These are phyloP conservation scores for Moesziomyces sp. DNA, from an alignment of 1,284 basidiomycete species.

Conservation along the genomic window DNA sequence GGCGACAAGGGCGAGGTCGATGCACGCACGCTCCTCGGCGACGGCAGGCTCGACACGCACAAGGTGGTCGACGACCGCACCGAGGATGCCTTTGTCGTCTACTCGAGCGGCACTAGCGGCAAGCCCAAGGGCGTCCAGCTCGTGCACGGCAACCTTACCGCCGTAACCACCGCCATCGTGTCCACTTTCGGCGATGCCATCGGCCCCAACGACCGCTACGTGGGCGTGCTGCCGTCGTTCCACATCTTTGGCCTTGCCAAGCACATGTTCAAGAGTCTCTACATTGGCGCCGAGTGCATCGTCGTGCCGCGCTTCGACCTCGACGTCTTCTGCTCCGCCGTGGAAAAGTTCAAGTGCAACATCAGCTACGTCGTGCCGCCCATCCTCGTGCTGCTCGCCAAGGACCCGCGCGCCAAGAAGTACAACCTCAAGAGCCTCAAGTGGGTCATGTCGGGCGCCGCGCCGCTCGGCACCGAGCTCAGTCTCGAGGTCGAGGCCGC, in stretches of 20 bases:
- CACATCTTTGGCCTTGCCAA: conserved; percentile 71
- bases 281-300: conserved; percentile 74
- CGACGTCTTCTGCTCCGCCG: conserved; percentile 75
- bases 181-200: conserved; percentile 40
- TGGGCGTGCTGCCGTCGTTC: conserved; percentile 57
- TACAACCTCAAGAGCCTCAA: conserved; percentile 77
- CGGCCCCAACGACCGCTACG: conserved; percentile 31
- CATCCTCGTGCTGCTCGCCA: conserved; percentile 78
- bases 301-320: conserved; percentile 81
- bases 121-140: conserved; percentile 66
- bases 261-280: conserved; percentile 75
- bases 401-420: conserved; percentile 80
- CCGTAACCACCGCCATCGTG: conserved; percentile 45
- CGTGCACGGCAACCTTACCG: conserved; percentile 59
- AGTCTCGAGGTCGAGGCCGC: conserved; percentile 73
- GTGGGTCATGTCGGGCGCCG: conserved; percentile 80
- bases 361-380: conserved; percentile 82
- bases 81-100: conserved; percentile 56
- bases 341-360: conserved; percentile 77
- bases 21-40: conserved; percentile 41
- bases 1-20: conserved; percentile 51
- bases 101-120: conserved; percentile 64
- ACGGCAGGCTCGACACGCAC: conserved; percentile 41
- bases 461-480: conserved; percentile 78
- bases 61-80: conserved; percentile 43